Percentiles rank a stretch among this genome's conserved stretches.
These are phyloP conservation scores for Oryza glumipatula DNA, from an alignment of 176 grass and related monocot genomes.

Conservation along the genomic window DNA sequence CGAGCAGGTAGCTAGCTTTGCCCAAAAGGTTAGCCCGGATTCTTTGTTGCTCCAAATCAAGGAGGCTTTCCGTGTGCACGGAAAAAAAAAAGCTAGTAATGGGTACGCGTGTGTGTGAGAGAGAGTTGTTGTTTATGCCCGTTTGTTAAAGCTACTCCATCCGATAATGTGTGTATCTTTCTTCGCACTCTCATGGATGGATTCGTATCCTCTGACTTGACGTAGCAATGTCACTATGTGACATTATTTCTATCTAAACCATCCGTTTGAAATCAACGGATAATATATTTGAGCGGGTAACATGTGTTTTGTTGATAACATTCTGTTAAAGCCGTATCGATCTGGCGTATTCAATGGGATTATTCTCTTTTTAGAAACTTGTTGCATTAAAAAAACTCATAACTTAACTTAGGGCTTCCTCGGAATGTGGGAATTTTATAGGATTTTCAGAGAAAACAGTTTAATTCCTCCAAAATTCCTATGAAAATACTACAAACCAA, in stretches of 20 bases:
- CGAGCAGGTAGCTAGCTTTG: not conserved
- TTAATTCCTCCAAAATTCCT: no score
- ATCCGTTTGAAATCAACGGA: no score
- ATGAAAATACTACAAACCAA: no score
- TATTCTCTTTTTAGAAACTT: not conserved
- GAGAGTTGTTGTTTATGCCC: no score
- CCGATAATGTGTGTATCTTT: no score
- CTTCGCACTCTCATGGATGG: no score
- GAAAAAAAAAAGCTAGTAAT: not conserved
- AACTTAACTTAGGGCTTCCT: not conserved
- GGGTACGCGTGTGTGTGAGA: no score
- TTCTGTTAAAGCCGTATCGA: not conserved
- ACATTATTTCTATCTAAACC: no score
- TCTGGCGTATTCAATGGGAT: not conserved
- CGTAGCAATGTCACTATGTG: no score
- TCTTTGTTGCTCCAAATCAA: not conserved
- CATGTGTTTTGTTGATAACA: not conserved
- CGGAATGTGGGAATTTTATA: no score
- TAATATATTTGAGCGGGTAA: not conserved
- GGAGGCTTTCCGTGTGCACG: not conserved
- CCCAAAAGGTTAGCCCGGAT: not conserved
- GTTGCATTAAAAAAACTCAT: not conserved
- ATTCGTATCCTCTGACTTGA: no score
- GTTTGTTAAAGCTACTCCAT: not conserved
- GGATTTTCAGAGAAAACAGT: no score